Evolutionary conservation across 1,284 basidiomycete genomes (phyloP).

Genomic region (Sanghuangporus baumii): DNA sequence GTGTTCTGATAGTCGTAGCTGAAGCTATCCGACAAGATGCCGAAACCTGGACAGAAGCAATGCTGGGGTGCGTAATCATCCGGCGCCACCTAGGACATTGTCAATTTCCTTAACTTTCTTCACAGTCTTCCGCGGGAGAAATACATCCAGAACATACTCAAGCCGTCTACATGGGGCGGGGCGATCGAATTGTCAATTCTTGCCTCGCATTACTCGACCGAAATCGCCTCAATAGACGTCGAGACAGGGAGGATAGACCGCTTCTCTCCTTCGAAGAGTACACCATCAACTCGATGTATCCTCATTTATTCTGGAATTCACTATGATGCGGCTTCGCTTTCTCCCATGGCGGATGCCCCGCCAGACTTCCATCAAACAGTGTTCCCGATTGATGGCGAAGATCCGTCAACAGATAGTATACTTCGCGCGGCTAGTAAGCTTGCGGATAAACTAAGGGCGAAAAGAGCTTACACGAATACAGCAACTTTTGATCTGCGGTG

Average conservation of each 20-base stretch:
- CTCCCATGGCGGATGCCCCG: conserved; percentile 72
- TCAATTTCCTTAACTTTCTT: conserved; percentile 3
- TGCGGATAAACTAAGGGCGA: conserved; percentile 63
- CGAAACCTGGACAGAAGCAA: conserved; percentile 73
- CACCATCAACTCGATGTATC: conserved; percentile 45
- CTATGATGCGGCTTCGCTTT: conserved; percentile 83
- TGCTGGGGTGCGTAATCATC: conserved; percentile 61
- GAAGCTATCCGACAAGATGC: conserved; percentile 70
- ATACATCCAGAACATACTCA: conserved; percentile 78
- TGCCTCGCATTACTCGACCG: conserved; percentile 72
- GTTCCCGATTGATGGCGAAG: conserved; percentile 52
- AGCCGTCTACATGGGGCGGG: conserved; percentile 84
- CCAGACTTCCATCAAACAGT: conserved; percentile 85
- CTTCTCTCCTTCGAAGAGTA: conserved; percentile 52
- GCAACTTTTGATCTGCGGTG: conserved; percentile 85
- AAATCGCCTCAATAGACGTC: conserved; percentile 88
- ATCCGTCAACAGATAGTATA: conserved; percentile 45
- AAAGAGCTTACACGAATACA: conserved; percentile 86
- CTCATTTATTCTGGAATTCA: conserved; percentile 92
- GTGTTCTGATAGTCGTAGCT: conserved; percentile 58
- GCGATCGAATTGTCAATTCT: conserved; percentile 88
- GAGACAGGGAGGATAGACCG: conserved; percentile 86
- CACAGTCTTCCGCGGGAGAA: conserved; percentile 60
- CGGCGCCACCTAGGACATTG: background rate
- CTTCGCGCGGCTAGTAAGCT: conserved; percentile 67